A percentile compares a stretch with the other conserved stretches of the same genome.
Conservation (phyloP, 2,329 filamentous ascomycete genomes). For the Neospermospora avenae region DNA sequence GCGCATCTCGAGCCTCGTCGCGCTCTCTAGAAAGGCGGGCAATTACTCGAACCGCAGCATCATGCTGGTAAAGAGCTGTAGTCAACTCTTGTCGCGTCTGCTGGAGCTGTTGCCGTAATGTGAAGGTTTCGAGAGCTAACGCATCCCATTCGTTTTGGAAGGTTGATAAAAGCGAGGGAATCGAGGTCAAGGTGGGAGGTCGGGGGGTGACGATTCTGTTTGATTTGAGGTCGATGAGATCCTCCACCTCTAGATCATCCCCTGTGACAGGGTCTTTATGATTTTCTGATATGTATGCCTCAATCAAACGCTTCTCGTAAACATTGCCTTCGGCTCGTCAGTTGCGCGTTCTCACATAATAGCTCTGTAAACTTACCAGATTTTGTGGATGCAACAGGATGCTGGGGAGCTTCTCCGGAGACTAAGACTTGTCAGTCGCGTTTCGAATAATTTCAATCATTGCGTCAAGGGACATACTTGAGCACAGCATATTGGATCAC, state of each 20-base stretch:
- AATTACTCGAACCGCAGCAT: conserved; percentile 94
- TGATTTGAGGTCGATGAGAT: conserved; percentile 84
- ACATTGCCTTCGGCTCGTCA: conserved; percentile 62
- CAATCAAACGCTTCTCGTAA: conserved; percentile 92
- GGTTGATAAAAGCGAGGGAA: conserved; percentile 86
- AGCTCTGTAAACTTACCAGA: conserved; percentile 61
- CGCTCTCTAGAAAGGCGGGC: conserved; percentile 85
- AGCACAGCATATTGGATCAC: conserved; percentile 55
- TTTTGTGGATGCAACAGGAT: conserved; percentile 92
- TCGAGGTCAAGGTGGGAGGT: conserved; percentile 91
- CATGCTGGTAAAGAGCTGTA: conserved; percentile 92
- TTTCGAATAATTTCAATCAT: background rate
- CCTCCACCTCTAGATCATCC: conserved; percentile 77
- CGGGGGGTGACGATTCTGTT: conserved; percentile 81
- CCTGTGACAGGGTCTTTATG: conserved; percentile 89
- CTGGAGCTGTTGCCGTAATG: conserved; percentile 81
- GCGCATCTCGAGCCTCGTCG: conserved; percentile 85
- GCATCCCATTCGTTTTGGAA: conserved; percentile 99
- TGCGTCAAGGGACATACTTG: conserved; percentile 50
- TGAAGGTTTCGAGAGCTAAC: conserved; percentile 86
- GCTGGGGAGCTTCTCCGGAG: conserved; percentile 93
- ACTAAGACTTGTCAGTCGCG: conserved; percentile 51
- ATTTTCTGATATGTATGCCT: conserved; percentile 90
- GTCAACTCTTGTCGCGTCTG: conserved; percentile 92
- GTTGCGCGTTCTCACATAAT: conserved; percentile 17